Evolutionary conservation across 345 rosid species (phyloP).

Genomic region (Erucastrum elatum): DNA sequence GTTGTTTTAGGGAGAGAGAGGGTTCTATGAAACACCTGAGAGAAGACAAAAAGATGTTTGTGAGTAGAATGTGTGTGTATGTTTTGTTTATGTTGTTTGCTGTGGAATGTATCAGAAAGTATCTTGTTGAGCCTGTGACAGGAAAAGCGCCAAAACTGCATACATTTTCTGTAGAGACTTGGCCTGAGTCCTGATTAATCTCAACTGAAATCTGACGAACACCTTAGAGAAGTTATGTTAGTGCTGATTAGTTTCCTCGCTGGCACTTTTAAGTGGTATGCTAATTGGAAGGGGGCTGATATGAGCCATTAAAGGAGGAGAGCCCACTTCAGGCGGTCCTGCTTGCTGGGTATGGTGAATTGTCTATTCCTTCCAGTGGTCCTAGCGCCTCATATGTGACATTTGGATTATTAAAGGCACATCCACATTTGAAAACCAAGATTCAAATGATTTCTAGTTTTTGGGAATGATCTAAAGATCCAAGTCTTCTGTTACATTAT

Average conservation of each 20-base stretch:
- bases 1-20: conserved; percentile 27
- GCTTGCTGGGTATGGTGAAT: neutral
- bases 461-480: neutral
- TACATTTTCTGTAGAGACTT: neutral
- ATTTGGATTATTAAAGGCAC: neutral
- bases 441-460: neutral
- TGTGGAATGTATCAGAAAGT: neutral
- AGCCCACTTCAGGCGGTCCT: neutral
- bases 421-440: neutral
- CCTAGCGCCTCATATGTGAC: neutral
- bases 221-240: neutral
- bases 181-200: neutral
- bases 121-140: neutral
- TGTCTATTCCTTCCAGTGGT: neutral
- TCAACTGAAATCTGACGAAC: neutral
- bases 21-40: conserved; percentile 30
- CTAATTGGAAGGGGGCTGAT: neutral
- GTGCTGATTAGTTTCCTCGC: neutral
- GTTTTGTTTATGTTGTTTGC: conserved; percentile 31
- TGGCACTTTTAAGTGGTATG: neutral
- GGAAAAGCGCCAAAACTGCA: neutral
- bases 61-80: conserved; percentile 35
- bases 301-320: neutral
- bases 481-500: neutral
- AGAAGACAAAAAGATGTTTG: conserved; percentile 24